Evolutionary conservation across 768 basidiomycete genomes (phyloP).

Genomic region (Amanita rimosa): DNA sequence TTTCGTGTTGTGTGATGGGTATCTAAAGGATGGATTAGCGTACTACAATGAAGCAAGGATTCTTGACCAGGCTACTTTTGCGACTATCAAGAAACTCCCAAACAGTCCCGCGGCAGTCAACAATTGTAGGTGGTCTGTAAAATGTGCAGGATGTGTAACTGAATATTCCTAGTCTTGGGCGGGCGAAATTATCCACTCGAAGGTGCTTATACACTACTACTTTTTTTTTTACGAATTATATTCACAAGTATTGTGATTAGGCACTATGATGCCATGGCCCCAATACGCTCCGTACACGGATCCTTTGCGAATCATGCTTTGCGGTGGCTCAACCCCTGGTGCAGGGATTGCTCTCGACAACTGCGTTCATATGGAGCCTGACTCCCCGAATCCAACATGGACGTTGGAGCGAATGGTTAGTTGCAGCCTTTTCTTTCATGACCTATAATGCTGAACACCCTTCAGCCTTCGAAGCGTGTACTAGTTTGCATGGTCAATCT

Average conservation of each 20-base stretch:
- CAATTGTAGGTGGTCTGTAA: slow-evolving; percentile 28
- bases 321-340: slow-evolving; percentile 63
- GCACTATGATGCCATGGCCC: slow-evolving; percentile 58
- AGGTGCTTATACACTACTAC: slow-evolving; percentile 20
- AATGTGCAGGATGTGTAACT: neutral
- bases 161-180: slow-evolving; percentile 31
- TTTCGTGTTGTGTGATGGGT: neutral
- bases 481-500: slow-evolving; percentile 67
- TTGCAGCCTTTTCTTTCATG: neutral
- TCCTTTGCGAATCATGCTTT: slow-evolving; percentile 57
- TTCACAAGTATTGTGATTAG: neutral
- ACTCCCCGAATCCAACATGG: slow-evolving; percentile 53
- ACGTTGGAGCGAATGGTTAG: slow-evolving; percentile 69
- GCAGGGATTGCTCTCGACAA: slow-evolving; percentile 49
- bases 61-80: slow-evolving; percentile 53
- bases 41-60: slow-evolving; percentile 80
- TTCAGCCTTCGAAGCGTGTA: slow-evolving; percentile 58
- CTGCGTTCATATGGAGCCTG: slow-evolving; percentile 61
- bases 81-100: slow-evolving; percentile 47
- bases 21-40: slow-evolving; percentile 21
- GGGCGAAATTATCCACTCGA: slow-evolving; percentile 74
- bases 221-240: neutral
- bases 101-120: slow-evolving; percentile 70
- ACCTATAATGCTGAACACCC: neutral
- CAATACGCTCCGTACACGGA: slow-evolving; percentile 65